Evolutionary conservation across 1,284 basidiomycete genomes (phyloP).

Genomic region (Porodaedalea pini): DNA sequence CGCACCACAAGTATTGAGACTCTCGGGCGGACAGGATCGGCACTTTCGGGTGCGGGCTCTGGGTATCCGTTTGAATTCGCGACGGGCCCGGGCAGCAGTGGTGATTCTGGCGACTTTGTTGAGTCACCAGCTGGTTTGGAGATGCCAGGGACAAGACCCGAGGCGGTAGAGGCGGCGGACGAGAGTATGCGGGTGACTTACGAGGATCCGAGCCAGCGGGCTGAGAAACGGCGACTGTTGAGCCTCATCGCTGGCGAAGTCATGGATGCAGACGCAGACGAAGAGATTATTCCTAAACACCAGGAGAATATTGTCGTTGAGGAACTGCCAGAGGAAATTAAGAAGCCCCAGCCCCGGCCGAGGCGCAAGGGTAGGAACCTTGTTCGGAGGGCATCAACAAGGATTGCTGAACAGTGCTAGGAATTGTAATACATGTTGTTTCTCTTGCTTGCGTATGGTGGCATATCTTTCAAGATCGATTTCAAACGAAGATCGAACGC

Average conservation of each 20-base stretch:
- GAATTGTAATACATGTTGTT: too few species aligned
- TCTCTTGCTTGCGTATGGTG: too few species aligned
- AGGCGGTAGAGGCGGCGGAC: conserved; percentile 28
- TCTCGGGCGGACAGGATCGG: background rate
- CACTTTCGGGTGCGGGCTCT: background rate
- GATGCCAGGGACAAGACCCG: conserved; percentile 24
- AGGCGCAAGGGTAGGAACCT: conserved; percentile 18
- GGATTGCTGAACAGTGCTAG: background rate
- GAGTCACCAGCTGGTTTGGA: conserved; percentile 2
- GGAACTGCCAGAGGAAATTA: conserved; percentile 13
- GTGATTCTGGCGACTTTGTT: background rate
- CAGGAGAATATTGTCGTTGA: background rate
- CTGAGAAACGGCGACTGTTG: conserved; percentile 50
- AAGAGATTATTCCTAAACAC: background rate
- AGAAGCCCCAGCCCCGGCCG: background rate
- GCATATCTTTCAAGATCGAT: too few species aligned
- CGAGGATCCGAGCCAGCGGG: conserved; percentile 60
- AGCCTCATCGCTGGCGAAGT: conserved; percentile 30
- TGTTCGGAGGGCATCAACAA: conserved; percentile 14
- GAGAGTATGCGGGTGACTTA: conserved; percentile 57
- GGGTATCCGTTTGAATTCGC: background rate
- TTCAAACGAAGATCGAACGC: too few species aligned
- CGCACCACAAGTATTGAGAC: conserved; percentile 5
- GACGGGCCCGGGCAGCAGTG: background rate
- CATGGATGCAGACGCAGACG: background rate